These are phyloP conservation scores for Chaetoscypha palmicola DNA, from an alignment of 2,329 filamentous ascomycete genomes.

Conservation along the genomic window DNA sequence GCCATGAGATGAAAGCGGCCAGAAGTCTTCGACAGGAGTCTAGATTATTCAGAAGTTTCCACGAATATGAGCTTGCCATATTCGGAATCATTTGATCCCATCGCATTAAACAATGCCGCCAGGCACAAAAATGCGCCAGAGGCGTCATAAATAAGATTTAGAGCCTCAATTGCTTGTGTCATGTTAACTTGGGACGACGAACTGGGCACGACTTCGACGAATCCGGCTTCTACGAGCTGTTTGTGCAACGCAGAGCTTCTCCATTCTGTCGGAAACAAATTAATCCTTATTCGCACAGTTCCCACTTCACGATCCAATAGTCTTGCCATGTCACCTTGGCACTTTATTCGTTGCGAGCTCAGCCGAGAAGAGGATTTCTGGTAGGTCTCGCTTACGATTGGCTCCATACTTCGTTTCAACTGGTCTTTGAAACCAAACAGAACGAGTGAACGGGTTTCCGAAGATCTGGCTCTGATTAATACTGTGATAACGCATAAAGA, in stretches of 20 bases:
- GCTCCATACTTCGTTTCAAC: constrained; percentile 6
- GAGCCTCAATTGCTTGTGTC: background rate
- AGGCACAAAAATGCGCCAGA: background rate
- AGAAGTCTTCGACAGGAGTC: no score
- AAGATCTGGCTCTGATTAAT: no score
- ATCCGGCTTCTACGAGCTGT: background rate
- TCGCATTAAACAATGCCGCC: constrained; percentile 3
- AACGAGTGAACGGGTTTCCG: no score
- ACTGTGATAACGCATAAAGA: no score
- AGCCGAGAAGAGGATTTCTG: background rate
- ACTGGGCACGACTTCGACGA: background rate
- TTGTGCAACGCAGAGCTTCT: background rate
- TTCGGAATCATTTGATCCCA: background rate
- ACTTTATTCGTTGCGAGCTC: constrained; percentile 6
- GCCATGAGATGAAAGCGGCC: constrained; percentile 7
- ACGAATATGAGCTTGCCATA: background rate
- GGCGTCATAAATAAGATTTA: background rate
- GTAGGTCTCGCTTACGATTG: constrained; percentile 5
- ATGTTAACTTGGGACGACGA: background rate
- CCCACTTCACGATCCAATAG: background rate
- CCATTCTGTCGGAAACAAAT: constrained; percentile 1
- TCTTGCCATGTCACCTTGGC: background rate
- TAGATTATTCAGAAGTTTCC: constrained; percentile 3
- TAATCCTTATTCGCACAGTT: background rate
- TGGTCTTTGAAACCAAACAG: constrained; percentile 4